These are phyloP conservation scores for Thymus quinquecostatus DNA, from an alignment of 257 asterid genomes.

Conservation along the genomic window DNA sequence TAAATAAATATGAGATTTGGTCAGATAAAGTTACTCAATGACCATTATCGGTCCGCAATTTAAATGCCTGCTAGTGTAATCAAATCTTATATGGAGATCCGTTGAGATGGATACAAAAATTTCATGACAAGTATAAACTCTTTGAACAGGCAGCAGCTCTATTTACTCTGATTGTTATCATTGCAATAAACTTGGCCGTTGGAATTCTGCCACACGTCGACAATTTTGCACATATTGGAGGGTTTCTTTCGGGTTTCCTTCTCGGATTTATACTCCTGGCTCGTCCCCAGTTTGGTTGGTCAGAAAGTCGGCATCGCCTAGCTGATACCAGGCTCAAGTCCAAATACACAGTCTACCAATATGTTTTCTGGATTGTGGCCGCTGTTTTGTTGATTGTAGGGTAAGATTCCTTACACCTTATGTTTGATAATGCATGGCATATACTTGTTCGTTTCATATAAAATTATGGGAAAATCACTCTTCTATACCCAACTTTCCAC, in stretches of 20 bases:
- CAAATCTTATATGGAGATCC: neutral
- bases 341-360: constrained; percentile 69
- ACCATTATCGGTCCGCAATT: too few relatives aligned
- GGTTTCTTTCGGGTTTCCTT: constrained; percentile 77
- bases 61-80: too few relatives aligned
- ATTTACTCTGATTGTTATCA: constrained; percentile 72
- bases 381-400: constrained; percentile 56
- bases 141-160: constrained; percentile 74
- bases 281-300: constrained; percentile 90
- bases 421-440: neutral
- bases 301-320: constrained; percentile 55
- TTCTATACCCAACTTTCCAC: too few relatives aligned
- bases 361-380: constrained; percentile 52
- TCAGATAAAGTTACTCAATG: too few relatives aligned
- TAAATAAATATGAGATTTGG: too few relatives aligned
- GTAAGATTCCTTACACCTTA: constrained; percentile 48
- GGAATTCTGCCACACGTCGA: constrained; percentile 91
- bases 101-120: neutral
- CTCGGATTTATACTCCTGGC: constrained; percentile 74
- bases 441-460: neutral
- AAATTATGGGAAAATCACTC: neutral
- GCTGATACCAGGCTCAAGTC: constrained; percentile 64
- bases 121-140: neutral
- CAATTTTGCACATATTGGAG: constrained; percentile 92
- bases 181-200: constrained; percentile 68